Base-by-base conservation (phyloP, 1,284 basidiomycete genomes). In the Athelia sp. region DNA sequence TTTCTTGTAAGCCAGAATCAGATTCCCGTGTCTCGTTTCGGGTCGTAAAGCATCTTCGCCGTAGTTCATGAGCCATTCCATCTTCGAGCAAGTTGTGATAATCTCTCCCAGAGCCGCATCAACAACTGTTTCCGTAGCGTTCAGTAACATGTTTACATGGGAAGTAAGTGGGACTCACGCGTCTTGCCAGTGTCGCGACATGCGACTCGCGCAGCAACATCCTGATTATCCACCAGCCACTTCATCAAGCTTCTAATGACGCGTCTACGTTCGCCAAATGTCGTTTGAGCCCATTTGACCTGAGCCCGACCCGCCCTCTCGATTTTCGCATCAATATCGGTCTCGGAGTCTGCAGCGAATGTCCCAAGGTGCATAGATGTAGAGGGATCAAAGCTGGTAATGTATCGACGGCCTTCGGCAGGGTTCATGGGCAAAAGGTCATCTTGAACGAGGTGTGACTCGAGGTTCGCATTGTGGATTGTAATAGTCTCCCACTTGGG, bases 121-220 rank as follows among this genome's bases (percentile, higher is more conserved):
- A 52, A 96, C 76, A 60, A 93, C 90, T 93, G 11, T 54, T 38
- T 49, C 31, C 51, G 44, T 45, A 14, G 38, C 24, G 26, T 15
- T 43, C 10, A n/a, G 43, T 14, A 24, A 15, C 31, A 49, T 8
- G 34, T 54, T 19, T 40, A 26, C 4, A 40, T 29, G 48, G 38
- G 29, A 8, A 40, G 38, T 26, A 49, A 19, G 38, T 13, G 24
- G 31, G 21, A 79, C 88, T 64, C 59, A 93, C 93, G 74, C 29
- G 96, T 98, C 75, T 98, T 99, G 51, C 96, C 96, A 0, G 93
- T 94, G 67, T 99, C 96, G 32, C 95, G 76, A 61, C 90, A 93
- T 31, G 93, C 93, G n/a, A 97, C 89, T 43, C 84, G 76, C 6
- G 91, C 91, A 58, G 94, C 92, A 18, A 71, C 70, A 51, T 95